Percentiles rank a stretch among this genome's conserved stretches.
Evolutionary conservation across 75 land plant genomes (phyloP).

Genomic region (Azolla pinnata): DNA sequence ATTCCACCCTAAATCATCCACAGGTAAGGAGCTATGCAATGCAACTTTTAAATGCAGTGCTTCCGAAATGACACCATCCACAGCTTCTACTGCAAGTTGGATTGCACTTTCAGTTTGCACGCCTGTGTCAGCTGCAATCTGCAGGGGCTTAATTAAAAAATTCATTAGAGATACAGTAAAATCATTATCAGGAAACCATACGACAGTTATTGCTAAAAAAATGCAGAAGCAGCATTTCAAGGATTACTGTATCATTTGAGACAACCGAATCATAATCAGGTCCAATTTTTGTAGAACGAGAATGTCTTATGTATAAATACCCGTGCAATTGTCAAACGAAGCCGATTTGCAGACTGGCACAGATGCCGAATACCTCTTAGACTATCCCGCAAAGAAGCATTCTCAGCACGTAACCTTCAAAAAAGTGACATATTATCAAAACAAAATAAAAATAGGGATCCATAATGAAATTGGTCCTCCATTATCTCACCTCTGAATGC

Average conservation of each 20-base stretch:
- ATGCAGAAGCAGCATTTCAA: too few relatives aligned
- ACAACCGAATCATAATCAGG: too few relatives aligned
- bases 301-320: too few relatives aligned
- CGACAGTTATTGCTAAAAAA: too few relatives aligned
- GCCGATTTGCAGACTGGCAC: constrained; percentile 50
- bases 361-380: constrained; percentile 66
- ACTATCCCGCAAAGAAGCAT: constrained; percentile 81
- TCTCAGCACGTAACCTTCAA: constrained; percentile 71
- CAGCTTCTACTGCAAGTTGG: constrained; percentile 17
- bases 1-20: constrained; percentile 30
- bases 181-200: too few relatives aligned
- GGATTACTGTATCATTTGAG: too few relatives aligned
- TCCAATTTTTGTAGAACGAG: too few relatives aligned
- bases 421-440: background rate
- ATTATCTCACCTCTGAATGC: background rate
- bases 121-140: constrained; percentile 4
- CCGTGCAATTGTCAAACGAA: constrained; percentile 46
- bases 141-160: too few relatives aligned
- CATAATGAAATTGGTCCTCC: background rate
- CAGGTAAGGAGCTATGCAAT: constrained; percentile 70
- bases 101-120: constrained; percentile 12
- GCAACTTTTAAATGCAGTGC: constrained; percentile 67
- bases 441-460: background rate
- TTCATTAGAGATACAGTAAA: too few relatives aligned
- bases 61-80: constrained; percentile 49